phyloP scores from a whole-genome alignment of 2,329 filamentous ascomycete genomes.

The Ceratocystis ficicola region DNA sequence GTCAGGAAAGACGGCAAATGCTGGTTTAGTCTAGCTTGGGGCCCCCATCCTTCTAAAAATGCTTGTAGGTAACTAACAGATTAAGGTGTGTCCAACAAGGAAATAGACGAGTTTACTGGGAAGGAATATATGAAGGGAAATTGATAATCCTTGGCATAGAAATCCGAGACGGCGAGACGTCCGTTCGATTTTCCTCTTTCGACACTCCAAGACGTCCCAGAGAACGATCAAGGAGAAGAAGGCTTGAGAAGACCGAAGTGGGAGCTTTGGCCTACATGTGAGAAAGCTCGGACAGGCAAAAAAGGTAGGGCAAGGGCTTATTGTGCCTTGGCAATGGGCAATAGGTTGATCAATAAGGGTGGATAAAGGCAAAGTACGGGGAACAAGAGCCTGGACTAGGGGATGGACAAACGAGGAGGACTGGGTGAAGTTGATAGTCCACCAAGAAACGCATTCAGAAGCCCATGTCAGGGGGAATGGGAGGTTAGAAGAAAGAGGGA shows the following conservation, averaged over 20 bases:
- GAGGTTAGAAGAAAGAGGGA: no score
- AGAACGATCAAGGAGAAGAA: no score
- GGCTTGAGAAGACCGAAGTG: not conserved
- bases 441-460: not conserved
- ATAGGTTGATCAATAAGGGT: not conserved
- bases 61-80: not conserved
- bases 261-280: not conserved
- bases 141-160: slow-evolving; percentile 5
- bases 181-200: not conserved
- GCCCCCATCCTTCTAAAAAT: not conserved
- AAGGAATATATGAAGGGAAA: slow-evolving; percentile 10
- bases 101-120: not conserved
- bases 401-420: not conserved
- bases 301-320: not conserved
- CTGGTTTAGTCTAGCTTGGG: not conserved
- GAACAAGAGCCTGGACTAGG: no score
- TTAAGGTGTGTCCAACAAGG: not conserved
- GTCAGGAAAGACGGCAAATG: not conserved
- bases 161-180: not conserved
- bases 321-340: not conserved
- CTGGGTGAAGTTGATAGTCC: not conserved
- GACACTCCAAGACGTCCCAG: not conserved
- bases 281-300: slow-evolving; percentile 2
- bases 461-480: not conserved
- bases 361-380: not conserved